A percentile compares a stretch with the other conserved stretches of the same genome.
phyloP scores from a whole-genome alignment of 2,329 filamentous ascomycete genomes.

The Penicillium brevicompactum region DNA sequence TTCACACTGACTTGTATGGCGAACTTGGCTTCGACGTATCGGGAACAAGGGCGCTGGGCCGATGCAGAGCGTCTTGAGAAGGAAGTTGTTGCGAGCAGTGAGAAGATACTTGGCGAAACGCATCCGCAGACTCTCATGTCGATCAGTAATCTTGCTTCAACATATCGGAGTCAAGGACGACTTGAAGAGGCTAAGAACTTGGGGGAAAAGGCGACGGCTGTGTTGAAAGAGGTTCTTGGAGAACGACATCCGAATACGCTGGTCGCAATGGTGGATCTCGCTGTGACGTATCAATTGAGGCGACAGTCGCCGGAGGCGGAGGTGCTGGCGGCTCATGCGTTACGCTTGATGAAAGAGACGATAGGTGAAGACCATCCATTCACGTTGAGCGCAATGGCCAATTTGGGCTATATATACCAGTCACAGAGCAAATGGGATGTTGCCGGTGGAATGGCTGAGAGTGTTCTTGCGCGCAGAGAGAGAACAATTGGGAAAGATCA shows the following conservation, averaged over 20 bases:
- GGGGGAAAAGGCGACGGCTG: constrained; percentile 6
- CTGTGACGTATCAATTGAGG: constrained; percentile 11
- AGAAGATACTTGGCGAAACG: constrained; percentile 7
- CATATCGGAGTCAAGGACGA: constrained; percentile 10
- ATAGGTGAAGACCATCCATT: constrained; percentile 11
- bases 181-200: constrained; percentile 15
- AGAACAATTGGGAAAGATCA: constrained; percentile 5
- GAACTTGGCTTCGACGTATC: constrained; percentile 17
- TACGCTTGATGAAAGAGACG: constrained; percentile 11
- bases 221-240: constrained; percentile 9
- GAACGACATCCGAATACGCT: constrained; percentile 13
- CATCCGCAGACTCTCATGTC: constrained; percentile 21
- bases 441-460: constrained; percentile 9
- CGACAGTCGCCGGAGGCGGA: constrained; percentile 5
- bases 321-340: not conserved
- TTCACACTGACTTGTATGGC: constrained; percentile 16
- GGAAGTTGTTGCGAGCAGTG: constrained; percentile 10
- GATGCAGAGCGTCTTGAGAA: constrained; percentile 18
- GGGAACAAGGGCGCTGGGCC: constrained; percentile 8
- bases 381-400: constrained; percentile 13
- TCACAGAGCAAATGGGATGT: constrained; percentile 14
- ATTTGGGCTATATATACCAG: constrained; percentile 14
- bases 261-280: constrained; percentile 10
- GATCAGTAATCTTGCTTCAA: constrained; percentile 17
- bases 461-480: constrained; percentile 5